Evolutionary conservation across 305 asterid species (phyloP).

Genomic region (Fraxinus sp.): DNA sequence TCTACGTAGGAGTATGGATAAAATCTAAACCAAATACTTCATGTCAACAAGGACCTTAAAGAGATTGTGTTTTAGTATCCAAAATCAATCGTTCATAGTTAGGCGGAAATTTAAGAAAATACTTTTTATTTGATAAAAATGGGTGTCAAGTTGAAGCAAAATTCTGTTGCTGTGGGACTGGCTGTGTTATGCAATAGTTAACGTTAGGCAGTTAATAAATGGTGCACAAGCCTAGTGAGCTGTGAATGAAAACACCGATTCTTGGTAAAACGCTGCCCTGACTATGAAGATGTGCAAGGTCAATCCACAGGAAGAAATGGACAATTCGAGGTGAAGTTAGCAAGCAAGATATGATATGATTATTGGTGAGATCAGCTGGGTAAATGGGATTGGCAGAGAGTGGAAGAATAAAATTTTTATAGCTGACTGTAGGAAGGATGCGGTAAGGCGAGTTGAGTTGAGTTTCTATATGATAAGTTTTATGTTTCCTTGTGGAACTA

Average conservation of each 20-base stretch:
- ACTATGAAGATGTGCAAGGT: neutral
- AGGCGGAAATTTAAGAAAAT: neutral
- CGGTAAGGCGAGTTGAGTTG: neutral
- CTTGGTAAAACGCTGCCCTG: neutral
- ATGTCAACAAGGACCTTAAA: neutral
- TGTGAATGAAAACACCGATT: neutral
- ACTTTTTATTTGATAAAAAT: neutral
- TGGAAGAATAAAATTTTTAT: neutral
- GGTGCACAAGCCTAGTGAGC: neutral
- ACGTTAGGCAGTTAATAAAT: neutral
- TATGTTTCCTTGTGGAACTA: neutral
- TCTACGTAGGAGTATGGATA: neutral
- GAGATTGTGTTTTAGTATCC: neutral
- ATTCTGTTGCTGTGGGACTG: neutral
- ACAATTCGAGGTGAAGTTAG: neutral
- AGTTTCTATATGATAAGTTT: neutral
- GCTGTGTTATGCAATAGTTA: neutral
- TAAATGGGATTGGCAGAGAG: neutral
- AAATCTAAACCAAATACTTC: neutral
- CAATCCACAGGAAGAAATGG: neutral
- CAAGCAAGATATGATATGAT: neutral
- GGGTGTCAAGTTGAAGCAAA: neutral
- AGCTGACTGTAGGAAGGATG: neutral
- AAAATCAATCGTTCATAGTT: neutral
- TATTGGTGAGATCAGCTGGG: neutral